Evolutionary conservation across 805 yeast species (phyloP), one percentile per base, ranked within the genome.

Genomic region (Hanseniaspora mollemarum): DNA sequence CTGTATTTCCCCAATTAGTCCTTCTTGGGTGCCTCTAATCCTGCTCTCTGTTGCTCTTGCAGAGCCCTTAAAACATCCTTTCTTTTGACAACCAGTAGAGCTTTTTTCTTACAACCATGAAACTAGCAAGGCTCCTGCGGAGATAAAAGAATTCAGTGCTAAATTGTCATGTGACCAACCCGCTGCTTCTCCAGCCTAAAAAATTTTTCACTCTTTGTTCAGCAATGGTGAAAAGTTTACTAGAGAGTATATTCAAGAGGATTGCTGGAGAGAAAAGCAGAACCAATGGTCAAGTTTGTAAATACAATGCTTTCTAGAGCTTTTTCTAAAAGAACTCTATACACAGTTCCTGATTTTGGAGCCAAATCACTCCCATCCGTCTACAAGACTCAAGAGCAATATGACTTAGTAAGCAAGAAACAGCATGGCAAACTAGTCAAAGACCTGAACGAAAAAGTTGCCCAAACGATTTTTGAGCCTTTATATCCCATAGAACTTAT

Each of bases 391-490:
- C 50, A 66, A 77, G 50, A 38, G 9, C 50, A 46, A 31, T 46
- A 38, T n/a, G 50, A 46, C 15, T 16, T 46, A 13, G 83, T 87
- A 2, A 90, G 96, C 96, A 68, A 68, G 3, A 83, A 87, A 51
- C 81, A 86, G 65, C 98, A 90, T 67, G 71, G 69, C 49, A 77
- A 69, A 54, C 66, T 79, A 50, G 74, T 83, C 52, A 72, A 79
- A 57, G 76, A 78, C 51, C 67, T 84, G 56, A 73, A 81, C 19
- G 67, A 76, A 56, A 68, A 76, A 45, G 83, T 94, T 1, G 75
- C 74, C 44, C 96, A 94, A 15, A 84, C 95, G 1, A 81, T 78
- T 51, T 74, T 80, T 62, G 96, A 87, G 65, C 74, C 83, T 7
- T 77, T 83, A 62, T 68, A 74, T 18, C 90, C 95, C 2, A 77